These are phyloP conservation scores for Podospora fimiseda DNA, from an alignment of 495 filamentous ascomycete species.

Conservation along the genomic window DNA sequence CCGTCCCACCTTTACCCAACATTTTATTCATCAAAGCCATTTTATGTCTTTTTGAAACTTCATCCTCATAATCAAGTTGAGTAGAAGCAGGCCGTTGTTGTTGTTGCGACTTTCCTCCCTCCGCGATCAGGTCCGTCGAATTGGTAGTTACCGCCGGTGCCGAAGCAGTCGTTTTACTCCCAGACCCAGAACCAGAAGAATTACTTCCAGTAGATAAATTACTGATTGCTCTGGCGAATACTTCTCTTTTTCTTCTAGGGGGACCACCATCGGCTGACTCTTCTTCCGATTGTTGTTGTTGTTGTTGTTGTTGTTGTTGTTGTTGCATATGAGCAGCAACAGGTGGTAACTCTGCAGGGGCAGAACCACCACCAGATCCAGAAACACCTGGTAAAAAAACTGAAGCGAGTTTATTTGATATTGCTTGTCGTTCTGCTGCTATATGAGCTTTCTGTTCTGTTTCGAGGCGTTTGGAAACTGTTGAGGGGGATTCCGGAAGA, in stretches of 20 bases:
- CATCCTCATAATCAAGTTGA: constrained; percentile 44
- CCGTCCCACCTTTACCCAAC: background rate
- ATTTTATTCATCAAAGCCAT: background rate
- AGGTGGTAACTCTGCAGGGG: constrained; percentile 7
- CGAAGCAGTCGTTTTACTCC: background rate
- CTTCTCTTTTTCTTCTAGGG: constrained; percentile 30
- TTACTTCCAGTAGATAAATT: constrained; percentile 41
- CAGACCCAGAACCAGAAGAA: background rate
- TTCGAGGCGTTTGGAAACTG: constrained; percentile 7
- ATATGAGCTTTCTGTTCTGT: constrained; percentile 10
- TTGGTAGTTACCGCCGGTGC: too few species aligned
- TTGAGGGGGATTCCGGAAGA: background rate
- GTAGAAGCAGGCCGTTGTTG: constrained; percentile 32
- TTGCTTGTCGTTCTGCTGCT: constrained; percentile 21
- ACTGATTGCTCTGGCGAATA: constrained; percentile 45
- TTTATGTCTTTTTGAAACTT: constrained; percentile 28
- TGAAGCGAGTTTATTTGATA: constrained; percentile 26
- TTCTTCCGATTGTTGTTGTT: too few species aligned
- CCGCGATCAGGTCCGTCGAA: background rate
- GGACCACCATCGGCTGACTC: too few species aligned
- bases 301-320: too few species aligned
- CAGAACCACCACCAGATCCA: too few species aligned
- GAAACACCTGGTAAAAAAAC: too few species aligned
- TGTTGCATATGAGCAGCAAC: too few species aligned
- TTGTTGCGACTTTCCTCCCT: constrained; percentile 12